A percentile compares a stretch with the other conserved stretches of the same genome.
Evolutionary conservation across 768 basidiomycete species (phyloP).

Genomic region (Leucocoprinus leucothites): DNA sequence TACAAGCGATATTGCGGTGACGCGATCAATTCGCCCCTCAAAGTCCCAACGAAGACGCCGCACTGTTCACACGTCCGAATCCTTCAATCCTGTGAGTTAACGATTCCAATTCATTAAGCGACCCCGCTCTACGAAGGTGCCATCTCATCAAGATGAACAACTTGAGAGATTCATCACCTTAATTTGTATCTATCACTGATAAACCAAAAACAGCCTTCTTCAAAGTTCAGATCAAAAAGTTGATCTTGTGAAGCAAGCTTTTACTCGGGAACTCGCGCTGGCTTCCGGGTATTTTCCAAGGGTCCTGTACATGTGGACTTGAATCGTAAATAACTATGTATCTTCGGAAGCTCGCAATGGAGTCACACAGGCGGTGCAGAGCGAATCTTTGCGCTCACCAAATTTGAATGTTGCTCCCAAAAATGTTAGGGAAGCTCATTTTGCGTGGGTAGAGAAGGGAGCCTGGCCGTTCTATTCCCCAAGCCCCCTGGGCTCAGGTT

Average conservation of each 20-base stretch:
- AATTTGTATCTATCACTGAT: neutral
- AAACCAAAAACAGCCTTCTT: neutral
- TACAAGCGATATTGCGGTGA: no score
- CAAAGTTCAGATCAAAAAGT: neutral
- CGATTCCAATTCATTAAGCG: neutral
- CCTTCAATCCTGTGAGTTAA: neutral
- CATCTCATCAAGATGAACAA: neutral
- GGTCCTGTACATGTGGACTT: neutral
- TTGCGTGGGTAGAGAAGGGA: constrained; percentile 3
- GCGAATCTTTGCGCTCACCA: neutral
- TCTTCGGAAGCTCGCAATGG: neutral
- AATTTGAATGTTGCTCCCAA: neutral
- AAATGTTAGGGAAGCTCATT: neutral
- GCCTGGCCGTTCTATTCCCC: neutral
- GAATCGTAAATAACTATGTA: constrained; percentile 1
- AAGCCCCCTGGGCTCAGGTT: no score
- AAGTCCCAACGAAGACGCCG: neutral
- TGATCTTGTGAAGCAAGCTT: neutral
- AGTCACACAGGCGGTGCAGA: no score
- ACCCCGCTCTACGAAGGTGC: neutral
- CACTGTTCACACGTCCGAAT: neutral
- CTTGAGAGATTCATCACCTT: neutral
- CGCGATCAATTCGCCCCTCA: no score
- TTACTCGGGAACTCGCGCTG: constrained; percentile 10
- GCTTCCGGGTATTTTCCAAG: neutral